Evolutionary conservation across 2,329 filamentous ascomycete species (phyloP).

Genomic region (Aciculosporium take): DNA sequence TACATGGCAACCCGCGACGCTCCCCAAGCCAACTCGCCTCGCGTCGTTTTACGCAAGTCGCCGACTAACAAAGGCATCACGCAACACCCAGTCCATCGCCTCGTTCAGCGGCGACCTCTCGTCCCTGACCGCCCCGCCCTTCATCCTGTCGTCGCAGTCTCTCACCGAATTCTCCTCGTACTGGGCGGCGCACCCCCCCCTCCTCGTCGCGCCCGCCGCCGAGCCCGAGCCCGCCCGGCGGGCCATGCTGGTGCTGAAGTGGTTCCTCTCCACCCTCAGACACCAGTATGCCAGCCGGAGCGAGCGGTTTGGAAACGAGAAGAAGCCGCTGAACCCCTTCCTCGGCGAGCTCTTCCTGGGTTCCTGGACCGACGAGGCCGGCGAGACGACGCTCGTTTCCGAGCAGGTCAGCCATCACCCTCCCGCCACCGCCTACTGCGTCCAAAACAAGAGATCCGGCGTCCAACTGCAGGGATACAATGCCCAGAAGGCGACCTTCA

Average conservation of each 20-base stretch:
- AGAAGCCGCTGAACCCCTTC: conserved; percentile 96
- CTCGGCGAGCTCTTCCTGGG: conserved; percentile 88
- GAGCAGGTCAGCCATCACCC: conserved; percentile 95
- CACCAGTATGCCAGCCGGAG: conserved; percentile 65
- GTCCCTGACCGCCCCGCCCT: conserved; percentile 67
- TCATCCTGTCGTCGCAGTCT: conserved; percentile 66
- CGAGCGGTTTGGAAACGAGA: conserved; percentile 76
- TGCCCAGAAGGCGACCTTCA: conserved; percentile 90
- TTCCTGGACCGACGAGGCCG: conserved; percentile 70
- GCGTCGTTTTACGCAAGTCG: too few species aligned
- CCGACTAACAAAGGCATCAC: too few species aligned
- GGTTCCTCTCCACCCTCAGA: conserved; percentile 88
- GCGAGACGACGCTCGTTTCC: conserved; percentile 73
- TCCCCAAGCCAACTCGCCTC: too few species aligned
- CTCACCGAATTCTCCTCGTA: conserved; percentile 71
- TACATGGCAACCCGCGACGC: too few species aligned
- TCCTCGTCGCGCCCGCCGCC: conserved; percentile 69
- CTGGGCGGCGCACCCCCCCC: conserved; percentile 63
- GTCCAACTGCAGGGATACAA: conserved; percentile 79
- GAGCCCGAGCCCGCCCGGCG: conserved; percentile 72
- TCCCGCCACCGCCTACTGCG: conserved; percentile 85
- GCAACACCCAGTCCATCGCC: conserved; percentile 50
- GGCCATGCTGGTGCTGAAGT: conserved; percentile 78
- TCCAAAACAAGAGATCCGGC: conserved; percentile 73
- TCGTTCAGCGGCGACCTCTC: conserved; percentile 74